These are phyloP conservation scores for Ligustrum vulgare DNA, from an alignment of 257 asterid genomes.

Conservation along the genomic window DNA sequence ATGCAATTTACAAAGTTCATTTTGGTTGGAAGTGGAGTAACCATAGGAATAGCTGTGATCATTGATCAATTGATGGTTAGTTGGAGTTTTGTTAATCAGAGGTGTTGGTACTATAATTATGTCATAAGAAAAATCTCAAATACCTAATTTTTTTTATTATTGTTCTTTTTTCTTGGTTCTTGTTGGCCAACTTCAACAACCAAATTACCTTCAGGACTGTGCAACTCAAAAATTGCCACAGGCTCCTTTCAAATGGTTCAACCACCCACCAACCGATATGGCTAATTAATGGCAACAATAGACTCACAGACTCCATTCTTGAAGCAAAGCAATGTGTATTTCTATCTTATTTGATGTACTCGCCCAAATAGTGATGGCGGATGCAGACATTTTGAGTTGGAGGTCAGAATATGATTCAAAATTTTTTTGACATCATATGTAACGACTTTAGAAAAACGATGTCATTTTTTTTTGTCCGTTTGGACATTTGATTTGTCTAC, in stretches of 20 bases:
- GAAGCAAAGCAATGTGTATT: neutral
- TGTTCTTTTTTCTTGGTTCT: neutral
- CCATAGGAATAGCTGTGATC: slow-evolving; percentile 4
- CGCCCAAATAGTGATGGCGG: too few species aligned
- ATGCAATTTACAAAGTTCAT: neutral
- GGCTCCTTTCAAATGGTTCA: neutral
- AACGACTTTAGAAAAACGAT: too few species aligned
- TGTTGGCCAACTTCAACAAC: neutral
- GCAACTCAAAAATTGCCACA: neutral
- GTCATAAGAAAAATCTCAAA: neutral
- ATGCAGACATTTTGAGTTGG: too few species aligned
- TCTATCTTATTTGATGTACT: too few species aligned
- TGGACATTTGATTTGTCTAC: too few species aligned
- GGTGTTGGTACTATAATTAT: neutral
- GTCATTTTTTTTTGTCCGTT: too few species aligned
- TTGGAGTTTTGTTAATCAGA: neutral
- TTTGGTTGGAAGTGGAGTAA: neutral
- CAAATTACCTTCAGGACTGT: neutral
- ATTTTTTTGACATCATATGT: too few species aligned
- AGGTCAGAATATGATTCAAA: too few species aligned
- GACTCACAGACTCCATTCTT: neutral
- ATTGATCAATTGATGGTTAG: slow-evolving; percentile 28
- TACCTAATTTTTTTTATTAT: neutral
- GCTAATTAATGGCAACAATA: neutral
- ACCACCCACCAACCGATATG: neutral